A percentile compares a stretch with the other conserved stretches of the same genome.
phyloP scores from a whole-genome alignment of 805 yeast genomes.

The Sugiyamaella floridensis region DNA sequence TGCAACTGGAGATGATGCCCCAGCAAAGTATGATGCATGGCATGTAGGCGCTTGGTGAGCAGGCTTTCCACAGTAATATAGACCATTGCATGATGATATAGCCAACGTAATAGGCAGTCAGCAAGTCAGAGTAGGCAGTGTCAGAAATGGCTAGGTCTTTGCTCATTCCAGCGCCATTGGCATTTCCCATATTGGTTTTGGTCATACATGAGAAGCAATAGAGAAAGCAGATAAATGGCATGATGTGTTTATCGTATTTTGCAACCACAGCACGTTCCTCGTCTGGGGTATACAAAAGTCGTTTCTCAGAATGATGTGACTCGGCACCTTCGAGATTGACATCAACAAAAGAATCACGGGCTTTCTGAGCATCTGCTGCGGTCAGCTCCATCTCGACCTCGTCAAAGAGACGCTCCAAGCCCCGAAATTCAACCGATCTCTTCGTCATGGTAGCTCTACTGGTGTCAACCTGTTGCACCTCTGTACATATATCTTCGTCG shows the following conservation, averaged over 20 bases:
- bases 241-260: slow-evolving; percentile 38
- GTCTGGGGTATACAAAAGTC: slow-evolving; percentile 3
- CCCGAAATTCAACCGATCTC: background rate
- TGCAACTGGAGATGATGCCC: slow-evolving; percentile 32
- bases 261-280: slow-evolving; percentile 22
- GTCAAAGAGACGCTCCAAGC: slow-evolving; percentile 1
- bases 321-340: background rate
- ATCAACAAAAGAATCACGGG: background rate
- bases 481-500: background rate
- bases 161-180: slow-evolving; percentile 44
- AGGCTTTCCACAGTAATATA: slow-evolving; percentile 18
- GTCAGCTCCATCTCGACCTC: slow-evolving; percentile 3
- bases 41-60: slow-evolving; percentile 8
- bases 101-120: slow-evolving; percentile 43
- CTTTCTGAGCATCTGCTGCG: background rate
- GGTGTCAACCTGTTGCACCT: too few relatives aligned
- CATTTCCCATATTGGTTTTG: slow-evolving; percentile 47
- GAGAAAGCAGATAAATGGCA: slow-evolving; percentile 41
- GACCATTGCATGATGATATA: slow-evolving; percentile 41
- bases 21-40: slow-evolving; percentile 12
- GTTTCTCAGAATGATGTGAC: background rate
- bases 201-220: slow-evolving; percentile 45
- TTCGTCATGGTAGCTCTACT: background rate
- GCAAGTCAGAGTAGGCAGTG: slow-evolving; percentile 38
- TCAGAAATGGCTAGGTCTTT: slow-evolving; percentile 37